Evolutionary conservation across 768 basidiomycete genomes (phyloP), one percentile per base, ranked within the genome.

Genomic region (Neoboletus subvelutipes): DNA sequence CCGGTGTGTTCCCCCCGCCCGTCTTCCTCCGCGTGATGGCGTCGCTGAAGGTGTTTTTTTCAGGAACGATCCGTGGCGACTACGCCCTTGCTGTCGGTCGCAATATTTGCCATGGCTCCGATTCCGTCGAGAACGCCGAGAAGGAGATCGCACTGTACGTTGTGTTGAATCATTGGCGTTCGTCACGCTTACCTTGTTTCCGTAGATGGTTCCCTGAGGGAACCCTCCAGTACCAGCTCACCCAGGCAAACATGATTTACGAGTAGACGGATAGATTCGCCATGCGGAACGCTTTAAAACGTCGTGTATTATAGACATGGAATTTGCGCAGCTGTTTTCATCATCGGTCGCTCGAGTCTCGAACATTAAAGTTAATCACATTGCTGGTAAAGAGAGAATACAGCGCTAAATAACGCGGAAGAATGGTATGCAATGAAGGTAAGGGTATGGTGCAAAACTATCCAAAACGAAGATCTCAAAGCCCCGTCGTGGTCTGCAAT

Each of bases 61-160:
- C 55, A 92, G 92, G 93, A 58, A 90, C 94, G 60, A 98, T 98
- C 80, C 93, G 95, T 75, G 95, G 94, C 56, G 94, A 97, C 79
- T 97, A 82, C 76, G 88, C 87, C 66, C 88, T 98, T 66, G 92
- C 94, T 64, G 89, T 94, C 65, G 96, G 94, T 57, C 92, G 93
- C 68, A 96, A 95, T 81, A 89, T 94, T 74, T 91, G 89, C 79
- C 92, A 94, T 71, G 92, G 92, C 56, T 93, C 91, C 50, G 92
- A 94, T 76, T 81, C 90, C 52, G 88, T 93, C 62, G 92, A 92
- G 75, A 90, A 72, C 64, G 92, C 92, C 36, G 85, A 98, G 76
- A 94, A 95, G 80, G 96, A 99, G 78, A 98, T 99, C 67, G 78
- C 77, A 42, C 85, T 99, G 90, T 96, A 64, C 67, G 90, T 79